Evolutionary conservation across 1,284 basidiomycete genomes (phyloP).

Genomic region (Rhodofomes roseus): DNA sequence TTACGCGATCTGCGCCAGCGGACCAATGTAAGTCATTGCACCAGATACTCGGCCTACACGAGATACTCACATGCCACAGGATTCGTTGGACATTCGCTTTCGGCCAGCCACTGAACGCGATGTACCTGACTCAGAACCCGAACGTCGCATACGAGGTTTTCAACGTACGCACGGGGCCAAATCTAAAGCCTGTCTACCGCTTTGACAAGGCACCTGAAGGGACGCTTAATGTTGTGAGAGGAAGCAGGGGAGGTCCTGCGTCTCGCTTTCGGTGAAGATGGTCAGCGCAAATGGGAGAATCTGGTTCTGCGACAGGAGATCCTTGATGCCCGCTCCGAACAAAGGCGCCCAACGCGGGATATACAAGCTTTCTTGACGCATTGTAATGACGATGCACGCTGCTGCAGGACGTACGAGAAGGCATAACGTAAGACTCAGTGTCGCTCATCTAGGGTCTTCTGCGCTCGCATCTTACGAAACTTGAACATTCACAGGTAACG

Average conservation of each 20-base stretch:
- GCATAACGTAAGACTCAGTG: too few species aligned
- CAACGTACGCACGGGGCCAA: slow-evolving; percentile 15
- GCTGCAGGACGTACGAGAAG: too few species aligned
- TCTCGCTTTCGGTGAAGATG: slow-evolving; percentile 5
- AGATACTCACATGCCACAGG: too few species aligned
- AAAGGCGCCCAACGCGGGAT: background rate
- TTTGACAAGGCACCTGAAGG: slow-evolving; percentile 3
- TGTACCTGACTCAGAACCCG: slow-evolving; percentile 11
- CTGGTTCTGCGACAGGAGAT: background rate
- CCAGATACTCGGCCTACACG: too few species aligned
- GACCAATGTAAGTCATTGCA: too few species aligned
- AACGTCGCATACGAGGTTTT: slow-evolving; percentile 21
- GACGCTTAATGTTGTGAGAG: background rate
- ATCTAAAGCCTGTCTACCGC: slow-evolving; percentile 14
- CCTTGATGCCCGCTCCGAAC: background rate
- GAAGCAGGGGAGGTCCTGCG: background rate
- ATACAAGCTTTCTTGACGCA: background rate
- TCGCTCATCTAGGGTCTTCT: too few species aligned
- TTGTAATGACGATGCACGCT: too few species aligned
- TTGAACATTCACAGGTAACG: too few species aligned
- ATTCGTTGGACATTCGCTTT: slow-evolving; percentile 20
- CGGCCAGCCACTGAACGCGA: slow-evolving; percentile 20
- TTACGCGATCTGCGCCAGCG: too few species aligned
- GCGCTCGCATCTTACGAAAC: too few species aligned
- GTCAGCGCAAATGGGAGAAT: background rate